A percentile compares a stretch with the other conserved stretches of the same genome.
Evolutionary conservation across 352 stramenopile genomes (phyloP).

Genomic region (Phytophthora sansomeana): DNA sequence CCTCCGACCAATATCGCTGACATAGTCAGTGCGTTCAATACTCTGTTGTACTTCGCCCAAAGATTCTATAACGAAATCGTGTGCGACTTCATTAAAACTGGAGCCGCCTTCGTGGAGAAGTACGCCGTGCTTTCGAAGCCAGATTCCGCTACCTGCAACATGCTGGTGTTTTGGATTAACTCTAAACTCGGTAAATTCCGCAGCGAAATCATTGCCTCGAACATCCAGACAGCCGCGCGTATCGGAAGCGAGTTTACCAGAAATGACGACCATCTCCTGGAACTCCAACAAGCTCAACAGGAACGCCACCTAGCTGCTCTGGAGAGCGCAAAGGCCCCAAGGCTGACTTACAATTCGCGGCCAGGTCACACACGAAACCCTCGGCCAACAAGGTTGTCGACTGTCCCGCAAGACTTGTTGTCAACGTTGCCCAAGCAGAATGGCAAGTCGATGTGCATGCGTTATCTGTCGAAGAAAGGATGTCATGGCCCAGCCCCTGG

Average conservation of each 20-base stretch:
- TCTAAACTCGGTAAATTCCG: slow-evolving; percentile 22
- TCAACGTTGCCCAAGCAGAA: neutral
- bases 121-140: neutral
- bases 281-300: slow-evolving; percentile 7
- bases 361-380: neutral
- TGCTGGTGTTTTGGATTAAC: slow-evolving; percentile 22
- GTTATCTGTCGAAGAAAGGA: neutral
- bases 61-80: slow-evolving; percentile 6
- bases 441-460: neutral
- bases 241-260: neutral
- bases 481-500: slow-evolving; percentile 3
- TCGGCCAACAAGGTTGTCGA: neutral
- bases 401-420: neutral
- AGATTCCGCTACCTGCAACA: neutral
- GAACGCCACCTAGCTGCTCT: neutral
- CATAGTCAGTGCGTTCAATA: slow-evolving; percentile 3
- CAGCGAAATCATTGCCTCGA: slow-evolving; percentile 3
- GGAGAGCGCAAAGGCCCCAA: too few relatives aligned
- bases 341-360: too few relatives aligned
- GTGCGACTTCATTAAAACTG: slow-evolving; percentile 10
- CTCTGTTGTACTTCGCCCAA: neutral
- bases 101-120: slow-evolving; percentile 1
- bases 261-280: slow-evolving; percentile 13
- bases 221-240: neutral
- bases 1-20: neutral